These are phyloP conservation scores for Aspergillus nidulans DNA, from an alignment of 495 filamentous ascomycete species.

Conservation along the genomic window DNA sequence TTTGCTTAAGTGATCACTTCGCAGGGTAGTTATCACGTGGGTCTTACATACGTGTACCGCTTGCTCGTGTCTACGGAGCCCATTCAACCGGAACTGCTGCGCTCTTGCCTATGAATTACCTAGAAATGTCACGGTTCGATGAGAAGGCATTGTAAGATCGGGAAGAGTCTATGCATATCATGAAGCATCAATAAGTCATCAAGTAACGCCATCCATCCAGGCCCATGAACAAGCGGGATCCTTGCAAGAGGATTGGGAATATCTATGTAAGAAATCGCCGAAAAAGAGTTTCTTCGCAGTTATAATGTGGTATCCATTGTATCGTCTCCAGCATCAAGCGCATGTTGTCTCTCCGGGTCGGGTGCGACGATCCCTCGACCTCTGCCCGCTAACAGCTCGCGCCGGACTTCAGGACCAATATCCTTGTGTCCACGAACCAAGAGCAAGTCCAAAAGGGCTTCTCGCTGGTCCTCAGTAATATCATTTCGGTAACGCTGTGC, in stretches of 20 bases:
- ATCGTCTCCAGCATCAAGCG: constrained; percentile 71
- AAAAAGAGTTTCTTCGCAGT: constrained; percentile 23
- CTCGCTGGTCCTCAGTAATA: constrained; percentile 88
- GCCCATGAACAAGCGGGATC: constrained; percentile 25
- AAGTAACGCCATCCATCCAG: constrained; percentile 22
- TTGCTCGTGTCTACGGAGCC: too few species aligned
- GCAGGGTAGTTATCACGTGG: too few species aligned
- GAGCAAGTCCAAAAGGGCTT: constrained; percentile 86
- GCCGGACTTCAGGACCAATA: constrained; percentile 86
- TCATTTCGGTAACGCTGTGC: constrained; percentile 92
- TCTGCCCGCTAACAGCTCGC: constrained; percentile 84
- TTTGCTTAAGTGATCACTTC: too few species aligned
- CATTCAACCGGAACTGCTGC: too few species aligned
- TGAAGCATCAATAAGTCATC: constrained; percentile 12
- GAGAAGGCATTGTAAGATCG: not conserved
- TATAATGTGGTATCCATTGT: constrained; percentile 65
- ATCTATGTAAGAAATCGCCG: not conserved
- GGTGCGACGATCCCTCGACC: constrained; percentile 75
- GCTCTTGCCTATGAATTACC: too few species aligned
- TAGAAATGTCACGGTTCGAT: not conserved
- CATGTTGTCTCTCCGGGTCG: constrained; percentile 49
- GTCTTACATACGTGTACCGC: too few species aligned
- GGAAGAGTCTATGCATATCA: constrained; percentile 30
- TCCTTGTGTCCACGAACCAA: constrained; percentile 78
- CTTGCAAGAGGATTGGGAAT: constrained; percentile 9